Conservation (phyloP, 306 rosid species). For the Fragaria nilgerrensis region DNA sequence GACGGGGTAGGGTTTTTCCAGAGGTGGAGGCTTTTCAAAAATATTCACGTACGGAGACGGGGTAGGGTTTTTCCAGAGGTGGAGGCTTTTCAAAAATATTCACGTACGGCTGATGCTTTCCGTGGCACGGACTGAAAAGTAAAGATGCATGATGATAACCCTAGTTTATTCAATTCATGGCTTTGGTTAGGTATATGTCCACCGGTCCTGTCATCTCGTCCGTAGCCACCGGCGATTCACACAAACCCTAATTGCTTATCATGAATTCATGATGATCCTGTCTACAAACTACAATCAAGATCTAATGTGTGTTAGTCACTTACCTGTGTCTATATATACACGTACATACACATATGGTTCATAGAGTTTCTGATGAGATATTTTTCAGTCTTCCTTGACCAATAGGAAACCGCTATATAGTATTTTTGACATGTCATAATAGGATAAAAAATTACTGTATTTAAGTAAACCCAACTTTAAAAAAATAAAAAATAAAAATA, state of each 20-base stretch:
- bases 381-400: no score
- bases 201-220: not conserved
- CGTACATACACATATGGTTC: no score
- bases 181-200: not conserved
- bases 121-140: conserved; percentile 28
- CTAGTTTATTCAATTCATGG: not conserved
- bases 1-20: not conserved
- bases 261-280: not conserved
- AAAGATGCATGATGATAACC: not conserved
- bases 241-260: not conserved
- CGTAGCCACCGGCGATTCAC: not conserved
- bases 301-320: not conserved
- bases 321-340: no score
- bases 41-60: not conserved
- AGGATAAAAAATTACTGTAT: no score
- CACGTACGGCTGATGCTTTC: conserved; percentile 3
- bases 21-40: not conserved
- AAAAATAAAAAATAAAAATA: no score
- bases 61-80: not conserved
- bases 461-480: no score
- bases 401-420: no score
- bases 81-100: not conserved
- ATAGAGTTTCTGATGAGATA: no score
- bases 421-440: no score
- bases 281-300: not conserved